Conservation (phyloP, 2,329 filamentous ascomycete species). For the Fusarium camptoceras region DNA sequence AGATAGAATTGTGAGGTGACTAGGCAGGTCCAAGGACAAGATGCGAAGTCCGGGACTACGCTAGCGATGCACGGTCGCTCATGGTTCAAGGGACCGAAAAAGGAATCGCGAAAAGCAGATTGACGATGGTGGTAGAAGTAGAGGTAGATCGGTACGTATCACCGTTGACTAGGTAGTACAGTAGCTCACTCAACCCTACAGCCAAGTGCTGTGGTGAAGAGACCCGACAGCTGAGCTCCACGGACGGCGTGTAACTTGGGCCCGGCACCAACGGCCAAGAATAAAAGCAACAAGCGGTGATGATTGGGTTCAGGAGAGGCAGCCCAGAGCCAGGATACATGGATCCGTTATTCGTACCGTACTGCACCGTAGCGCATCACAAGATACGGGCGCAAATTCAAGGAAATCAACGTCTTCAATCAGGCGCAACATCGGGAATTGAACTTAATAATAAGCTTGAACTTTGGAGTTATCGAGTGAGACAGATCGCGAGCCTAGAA, state of each 20-base stretch:
- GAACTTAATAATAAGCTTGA: background rate
- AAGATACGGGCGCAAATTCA: conserved; percentile 20
- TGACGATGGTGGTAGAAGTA: conserved; percentile 11
- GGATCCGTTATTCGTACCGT: conserved; percentile 4
- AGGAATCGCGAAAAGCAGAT: conserved; percentile 23
- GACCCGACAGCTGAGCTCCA: background rate
- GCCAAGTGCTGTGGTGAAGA: conserved; percentile 4
- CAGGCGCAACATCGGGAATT: conserved; percentile 9
- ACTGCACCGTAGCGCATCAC: background rate
- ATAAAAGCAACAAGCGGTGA: conserved; percentile 19
- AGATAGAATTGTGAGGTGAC: conserved; percentile 15
- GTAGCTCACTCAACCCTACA: conserved; percentile 16
- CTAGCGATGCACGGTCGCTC: conserved; percentile 41
- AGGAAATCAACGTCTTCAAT: conserved; percentile 17
- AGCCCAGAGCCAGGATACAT: conserved; percentile 18
- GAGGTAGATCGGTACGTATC: conserved; percentile 8
- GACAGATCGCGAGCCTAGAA: conserved; percentile 35
- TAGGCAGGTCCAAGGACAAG: conserved; percentile 30
- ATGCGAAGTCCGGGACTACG: conserved; percentile 18
- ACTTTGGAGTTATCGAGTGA: conserved; percentile 24
- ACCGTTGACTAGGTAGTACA: conserved; percentile 10
- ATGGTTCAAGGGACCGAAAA: conserved; percentile 19
- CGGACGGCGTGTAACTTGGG: conserved; percentile 8
- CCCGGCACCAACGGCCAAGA: conserved; percentile 12
- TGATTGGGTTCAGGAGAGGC: conserved; percentile 12